Base-by-base conservation (phyloP, 179 eudicot species). In the Pouteria campechiana region DNA sequence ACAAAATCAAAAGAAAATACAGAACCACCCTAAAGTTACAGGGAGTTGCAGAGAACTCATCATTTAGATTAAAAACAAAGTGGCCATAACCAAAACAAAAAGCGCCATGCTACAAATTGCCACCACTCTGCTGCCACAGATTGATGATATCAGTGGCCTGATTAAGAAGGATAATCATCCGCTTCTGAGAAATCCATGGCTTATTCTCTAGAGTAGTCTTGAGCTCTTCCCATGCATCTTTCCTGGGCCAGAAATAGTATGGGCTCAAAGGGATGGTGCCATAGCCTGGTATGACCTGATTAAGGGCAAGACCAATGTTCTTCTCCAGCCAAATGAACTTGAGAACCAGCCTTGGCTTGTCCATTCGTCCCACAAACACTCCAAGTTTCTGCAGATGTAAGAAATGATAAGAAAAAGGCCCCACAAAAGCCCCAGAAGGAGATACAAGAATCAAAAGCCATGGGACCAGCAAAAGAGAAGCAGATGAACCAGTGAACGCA, bases 161-260 rank as follows among this genome's bases (percentile, higher is more conserved):
- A 42, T 86, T 86, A 24, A 86, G 96, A 45, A 83, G 81, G 31
- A 83, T 86, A 37, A 83, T 86, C 86, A 82, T 86, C 51, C 76
- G 78, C 73, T 86, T 86, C 57, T 86, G 96, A 16, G 96, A 83
- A 1, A 86, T 86, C 96, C 96, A 86, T 1, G 86, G 96, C 61
- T 83, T 86, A 52, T 70, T 72, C 73, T 86, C 96, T 3, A 86
- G 76, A 43, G 81, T 58, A n/a, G 74, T 49, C 55, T 86, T 86
- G 27, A 86, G 86, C 65, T 86, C 96, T 56, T 86, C 96, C 96
- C 96, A 86, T 28, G 96, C 96, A 70, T 86, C 96, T 61, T 86
- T 86, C 46, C 96, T 70, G 0, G 93, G 96, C 96, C 96, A 86
- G 49, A 86, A 86, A 61, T 55, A 79, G 70, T 86, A 86, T 3